Evolutionary conservation across 75 land plant genomes (phyloP).

Genomic region (Pinus albicaulis): DNA sequence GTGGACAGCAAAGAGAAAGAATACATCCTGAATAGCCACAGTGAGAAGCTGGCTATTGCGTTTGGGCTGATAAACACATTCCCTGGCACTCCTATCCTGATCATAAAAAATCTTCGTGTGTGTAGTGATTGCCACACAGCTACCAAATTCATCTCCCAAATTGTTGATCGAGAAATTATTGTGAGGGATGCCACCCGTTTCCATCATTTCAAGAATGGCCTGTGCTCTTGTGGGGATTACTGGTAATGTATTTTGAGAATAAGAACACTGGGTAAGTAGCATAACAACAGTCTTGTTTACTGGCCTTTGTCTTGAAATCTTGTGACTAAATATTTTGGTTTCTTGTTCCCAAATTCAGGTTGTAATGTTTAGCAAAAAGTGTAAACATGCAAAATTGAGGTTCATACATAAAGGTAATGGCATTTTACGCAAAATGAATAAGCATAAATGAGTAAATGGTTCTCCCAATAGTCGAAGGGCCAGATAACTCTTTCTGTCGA

Average conservation of each 20-base stretch:
- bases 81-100: constrained; percentile 16
- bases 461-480: too few species aligned
- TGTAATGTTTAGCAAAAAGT: too few species aligned
- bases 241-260: background rate
- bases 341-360: too few species aligned
- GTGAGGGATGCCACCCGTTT: constrained; percentile 21
- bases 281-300: too few species aligned
- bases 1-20: constrained; percentile 7
- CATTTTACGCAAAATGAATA: too few species aligned
- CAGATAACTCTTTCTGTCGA: too few species aligned
- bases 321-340: too few species aligned
- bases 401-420: too few species aligned
- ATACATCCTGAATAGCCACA: constrained; percentile 4
- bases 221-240: constrained; percentile 30
- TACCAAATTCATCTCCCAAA: constrained; percentile 20
- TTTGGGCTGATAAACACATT: constrained; percentile 23
- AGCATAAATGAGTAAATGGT: too few species aligned
- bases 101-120: constrained; percentile 27
- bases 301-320: too few species aligned
- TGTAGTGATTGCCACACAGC: constrained; percentile 25
- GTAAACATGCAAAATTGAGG: too few species aligned
- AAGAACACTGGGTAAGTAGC: background rate
- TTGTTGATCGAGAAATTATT: constrained; percentile 19
- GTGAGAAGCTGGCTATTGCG: constrained; percentile 20
- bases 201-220: constrained; percentile 33